These are phyloP conservation scores for Acanthochlamys bracteata DNA, from an alignment of 106 monocot species.

Conservation along the genomic window DNA sequence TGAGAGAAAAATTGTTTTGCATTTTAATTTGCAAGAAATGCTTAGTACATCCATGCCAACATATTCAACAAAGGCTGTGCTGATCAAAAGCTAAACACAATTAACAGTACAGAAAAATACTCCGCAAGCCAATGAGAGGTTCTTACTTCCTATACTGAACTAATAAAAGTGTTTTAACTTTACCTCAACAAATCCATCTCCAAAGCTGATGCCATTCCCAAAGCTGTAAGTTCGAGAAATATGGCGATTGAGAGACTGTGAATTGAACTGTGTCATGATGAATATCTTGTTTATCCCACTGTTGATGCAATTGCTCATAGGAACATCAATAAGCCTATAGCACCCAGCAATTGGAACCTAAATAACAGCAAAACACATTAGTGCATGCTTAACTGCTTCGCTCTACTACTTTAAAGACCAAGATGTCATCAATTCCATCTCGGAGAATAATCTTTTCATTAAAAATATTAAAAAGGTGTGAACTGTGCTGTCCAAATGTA, in stretches of 20 bases:
- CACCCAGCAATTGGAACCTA: constrained; percentile 89
- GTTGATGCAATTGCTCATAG: constrained; percentile 96
- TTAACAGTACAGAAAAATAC: neutral
- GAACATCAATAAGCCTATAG: constrained; percentile 79
- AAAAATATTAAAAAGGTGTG: neutral
- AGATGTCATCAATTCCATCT: neutral
- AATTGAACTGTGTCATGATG: constrained; percentile 88
- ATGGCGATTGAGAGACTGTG: constrained; percentile 81
- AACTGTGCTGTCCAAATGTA: no score
- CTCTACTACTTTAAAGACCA: neutral
- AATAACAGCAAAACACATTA: constrained; percentile 2
- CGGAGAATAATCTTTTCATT: neutral
- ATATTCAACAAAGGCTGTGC: neutral
- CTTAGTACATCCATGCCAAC: neutral
- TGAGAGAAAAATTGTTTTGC: no score
- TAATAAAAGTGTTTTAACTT: neutral
- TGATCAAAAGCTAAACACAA: neutral
- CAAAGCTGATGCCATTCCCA: constrained; percentile 65
- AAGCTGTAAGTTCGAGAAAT: constrained; percentile 63
- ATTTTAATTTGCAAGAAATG: no score
- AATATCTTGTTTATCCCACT: constrained; percentile 91
- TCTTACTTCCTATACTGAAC: neutral
- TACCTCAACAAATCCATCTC: constrained; percentile 88
- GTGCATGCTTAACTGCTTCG: neutral
- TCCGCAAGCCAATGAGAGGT: neutral